Evolutionary conservation across 495 filamentous ascomycete species (phyloP), one percentile per base, ranked within the genome.

Genomic region (Podospora tetraspora): DNA sequence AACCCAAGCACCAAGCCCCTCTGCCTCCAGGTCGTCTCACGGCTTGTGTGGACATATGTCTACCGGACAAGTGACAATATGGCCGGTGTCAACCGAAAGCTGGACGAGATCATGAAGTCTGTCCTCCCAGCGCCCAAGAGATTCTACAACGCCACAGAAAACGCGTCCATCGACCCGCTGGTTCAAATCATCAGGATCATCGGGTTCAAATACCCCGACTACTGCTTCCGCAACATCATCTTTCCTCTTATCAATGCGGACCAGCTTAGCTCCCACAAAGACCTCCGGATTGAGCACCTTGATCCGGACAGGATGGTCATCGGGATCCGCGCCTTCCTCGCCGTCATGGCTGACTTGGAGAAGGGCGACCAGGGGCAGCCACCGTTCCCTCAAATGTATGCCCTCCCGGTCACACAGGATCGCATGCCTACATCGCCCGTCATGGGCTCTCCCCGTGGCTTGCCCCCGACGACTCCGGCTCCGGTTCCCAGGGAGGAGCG

Each of bases 291-390:
- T 61, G 94, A 97, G 74, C 92, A 95, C 72, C 88, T 99, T 72
- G 95, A 97, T 63, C 95, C 95, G 0, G 95, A 99, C 74, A 91
- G 90, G 74, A 97, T 97, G 83, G 92, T 97, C 11, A 91, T 99
- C 73, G 95, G 94, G 12, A 99, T 99, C 67, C 86, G 92, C 62
- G 89, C 95, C 10, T 99, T 97, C 73, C 83, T 99, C 8, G 90
- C 90, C 12, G 91, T 97, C 58, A 93, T 98, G 89, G 84, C 90
- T 1, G 95, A 99, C 77, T 79, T 98, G n/a, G 95, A 98, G 78
- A 94, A 89, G 64, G 88, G 89, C 29, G 90, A 94, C 37, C 84
- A 87, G 72, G 85, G 90, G 19, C 87, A 87, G 56, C 95, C 95
- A 24, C 91, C 92, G 0, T 97, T 97, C 71, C 94, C 95, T 16